These are phyloP conservation scores for Auxenochlorella protothecoides DNA, from an alignment of 139 green algal genomes.

Conservation along the genomic window DNA sequence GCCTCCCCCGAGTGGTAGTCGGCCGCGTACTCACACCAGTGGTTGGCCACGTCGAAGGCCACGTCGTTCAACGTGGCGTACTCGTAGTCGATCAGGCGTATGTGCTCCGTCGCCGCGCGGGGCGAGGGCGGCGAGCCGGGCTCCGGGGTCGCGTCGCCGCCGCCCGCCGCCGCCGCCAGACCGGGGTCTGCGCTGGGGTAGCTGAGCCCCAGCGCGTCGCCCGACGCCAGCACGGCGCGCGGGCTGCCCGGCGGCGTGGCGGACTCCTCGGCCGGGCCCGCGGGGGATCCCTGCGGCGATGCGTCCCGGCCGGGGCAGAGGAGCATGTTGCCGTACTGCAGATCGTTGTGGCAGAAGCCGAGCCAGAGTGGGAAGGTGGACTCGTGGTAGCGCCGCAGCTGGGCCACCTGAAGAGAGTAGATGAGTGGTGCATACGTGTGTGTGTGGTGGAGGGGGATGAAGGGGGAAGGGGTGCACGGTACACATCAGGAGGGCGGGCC, in stretches of 20 bases:
- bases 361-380: constrained; percentile 21
- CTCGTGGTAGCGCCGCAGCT: not conserved
- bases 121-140: not conserved
- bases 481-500: too few relatives aligned
- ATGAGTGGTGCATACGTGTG: too few relatives aligned
- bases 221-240: too few relatives aligned
- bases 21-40: constrained; percentile 59
- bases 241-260: not conserved
- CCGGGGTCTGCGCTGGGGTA: too few relatives aligned
- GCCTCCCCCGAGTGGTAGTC: constrained; percentile 38
- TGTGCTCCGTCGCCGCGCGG: not conserved
- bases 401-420: not conserved
- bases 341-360: constrained; percentile 58
- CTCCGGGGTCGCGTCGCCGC: not conserved
- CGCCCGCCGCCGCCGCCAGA: not conserved
- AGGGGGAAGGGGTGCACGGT: not conserved
- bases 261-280: not conserved
- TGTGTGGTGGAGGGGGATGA: not conserved
- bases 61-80: constrained; percentile 33
- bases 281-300: not conserved
- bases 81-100: constrained; percentile 66
- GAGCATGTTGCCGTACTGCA: constrained; percentile 68
- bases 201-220: too few relatives aligned
- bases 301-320: not conserved
- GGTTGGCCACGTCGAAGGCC: constrained; percentile 61